Base-by-base conservation (phyloP, 306 rosid species). In the Calophaca sinica region DNA sequence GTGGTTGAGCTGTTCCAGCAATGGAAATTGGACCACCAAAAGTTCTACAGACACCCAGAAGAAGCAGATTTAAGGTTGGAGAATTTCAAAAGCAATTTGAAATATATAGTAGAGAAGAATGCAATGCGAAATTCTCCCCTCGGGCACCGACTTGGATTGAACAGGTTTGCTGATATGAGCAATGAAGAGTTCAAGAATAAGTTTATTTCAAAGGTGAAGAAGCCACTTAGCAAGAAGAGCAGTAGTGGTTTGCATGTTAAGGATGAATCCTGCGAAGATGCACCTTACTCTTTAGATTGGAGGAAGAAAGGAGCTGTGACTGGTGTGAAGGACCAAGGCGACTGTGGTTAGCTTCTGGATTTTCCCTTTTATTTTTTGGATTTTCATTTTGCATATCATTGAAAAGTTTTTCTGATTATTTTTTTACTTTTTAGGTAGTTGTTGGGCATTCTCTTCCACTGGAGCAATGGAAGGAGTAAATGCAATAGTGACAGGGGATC, bases 381-480 rank as follows among this genome's bases (percentile, higher is more conserved):
- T 53, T 32, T 62, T 38, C 10, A 36, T 54, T 52, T 61, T 59
- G 12, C 28, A 36, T 44, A 53, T 64, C 14, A 20, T 20, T 20
- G 26, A 20, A 20, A 62, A 31, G 7, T n/a, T 4, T 3, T 6
- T 59, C 14, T 73, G 10, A 66, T 9, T 15, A 20, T 20, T 20
- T 20, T 20, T 20, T 20, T 20, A 20, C 36, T 46, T 78, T 65
- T 26, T 79, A 92, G 96, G 97, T 72, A 88, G 97, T 86, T 92
- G 96, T 42, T 92, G 97, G 97, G 79, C 97, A 74, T 92, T 92
- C 75, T 92, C 96, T 9, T 42, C 89, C 29, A 85, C 93, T 0
- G 96, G 93, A 52, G 90, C 93, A 53, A 80, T 89, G 0, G 97
- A 92, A 81, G 96, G 97, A 82, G 80, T 88, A 73, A 92, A 89